Percentiles rank a stretch among this genome's conserved stretches.
Evolutionary conservation across 2,329 filamentous ascomycete species (phyloP).

Genomic region (Botrytis fabae): DNA sequence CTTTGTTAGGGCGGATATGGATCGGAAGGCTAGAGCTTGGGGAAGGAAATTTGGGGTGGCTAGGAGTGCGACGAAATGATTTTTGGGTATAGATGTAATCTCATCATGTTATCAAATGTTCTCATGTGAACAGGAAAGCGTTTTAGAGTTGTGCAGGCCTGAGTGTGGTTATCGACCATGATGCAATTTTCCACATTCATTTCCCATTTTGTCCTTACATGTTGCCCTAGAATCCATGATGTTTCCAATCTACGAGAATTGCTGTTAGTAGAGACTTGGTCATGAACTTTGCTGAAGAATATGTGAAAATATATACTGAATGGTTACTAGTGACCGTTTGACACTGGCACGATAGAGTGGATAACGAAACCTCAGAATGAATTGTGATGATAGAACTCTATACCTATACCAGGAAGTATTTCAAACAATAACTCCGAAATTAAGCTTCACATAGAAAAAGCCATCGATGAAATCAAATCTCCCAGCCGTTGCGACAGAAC

Average conservation of each 20-base stretch:
- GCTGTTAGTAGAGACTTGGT: background rate
- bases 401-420: background rate
- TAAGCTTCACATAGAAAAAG: background rate
- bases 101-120: background rate
- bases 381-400: background rate
- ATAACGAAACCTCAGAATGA: background rate
- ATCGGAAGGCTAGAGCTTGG: slow-evolving; percentile 12
- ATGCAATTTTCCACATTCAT: background rate
- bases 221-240: background rate
- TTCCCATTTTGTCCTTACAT: background rate
- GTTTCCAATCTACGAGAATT: background rate
- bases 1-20: slow-evolving; percentile 19
- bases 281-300: background rate
- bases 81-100: background rate
- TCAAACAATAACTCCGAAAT: background rate
- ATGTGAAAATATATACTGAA: background rate
- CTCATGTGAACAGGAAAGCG: background rate
- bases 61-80: background rate
- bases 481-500: background rate
- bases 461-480: background rate
- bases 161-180: background rate
- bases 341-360: background rate
- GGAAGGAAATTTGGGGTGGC: slow-evolving; percentile 14
- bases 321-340: background rate
- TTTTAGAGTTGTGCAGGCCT: too few relatives aligned